A percentile compares a stretch with the other conserved stretches of the same genome.
phyloP scores from a whole-genome alignment of 1,139 yeast species.

The Scheffersomyces segobiensis region DNA sequence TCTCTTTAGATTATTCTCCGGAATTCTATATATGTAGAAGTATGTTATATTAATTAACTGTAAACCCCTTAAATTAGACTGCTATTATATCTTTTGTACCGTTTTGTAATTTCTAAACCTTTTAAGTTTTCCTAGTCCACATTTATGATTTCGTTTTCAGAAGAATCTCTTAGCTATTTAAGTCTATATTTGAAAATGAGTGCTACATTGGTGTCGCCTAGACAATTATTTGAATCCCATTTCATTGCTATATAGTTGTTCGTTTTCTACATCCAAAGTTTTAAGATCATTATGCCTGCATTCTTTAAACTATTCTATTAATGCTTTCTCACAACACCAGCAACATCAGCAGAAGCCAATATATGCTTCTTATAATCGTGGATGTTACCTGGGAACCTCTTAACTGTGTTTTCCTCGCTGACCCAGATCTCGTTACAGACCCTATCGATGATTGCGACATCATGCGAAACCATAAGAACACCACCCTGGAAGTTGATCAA shows the following conservation, averaged over 20 bases:
- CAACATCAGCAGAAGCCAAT: slow-evolving; percentile 68
- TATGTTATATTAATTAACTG: background rate
- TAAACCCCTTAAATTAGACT: too few species aligned
- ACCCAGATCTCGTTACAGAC: slow-evolving; percentile 97
- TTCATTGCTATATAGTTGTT: too few species aligned
- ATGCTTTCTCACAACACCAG: slow-evolving; percentile 90
- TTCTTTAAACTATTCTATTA: slow-evolving; percentile 19
- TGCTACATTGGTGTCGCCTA: too few species aligned
- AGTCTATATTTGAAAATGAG: too few species aligned
- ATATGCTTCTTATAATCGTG: slow-evolving; percentile 89
- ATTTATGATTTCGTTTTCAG: background rate
- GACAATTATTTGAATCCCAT: too few species aligned
- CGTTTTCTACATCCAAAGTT: background rate
- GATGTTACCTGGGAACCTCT: slow-evolving; percentile 79
- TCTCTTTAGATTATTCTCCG: background rate
- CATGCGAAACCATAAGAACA: slow-evolving; percentile 96
- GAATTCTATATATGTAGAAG: background rate
- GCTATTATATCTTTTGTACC: background rate
- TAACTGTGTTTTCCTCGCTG: slow-evolving; percentile 80
- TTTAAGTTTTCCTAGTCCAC: background rate
- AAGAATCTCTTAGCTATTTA: too few species aligned
- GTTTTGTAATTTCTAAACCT: background rate
- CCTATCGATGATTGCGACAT: slow-evolving; percentile 81
- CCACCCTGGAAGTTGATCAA: slow-evolving; percentile 89
- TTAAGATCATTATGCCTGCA: background rate